Percentiles rank a stretch among this genome's conserved stretches.
Conservation (phyloP, 169 alveolate genomes). For the Plasmodium vinckei region DNA sequence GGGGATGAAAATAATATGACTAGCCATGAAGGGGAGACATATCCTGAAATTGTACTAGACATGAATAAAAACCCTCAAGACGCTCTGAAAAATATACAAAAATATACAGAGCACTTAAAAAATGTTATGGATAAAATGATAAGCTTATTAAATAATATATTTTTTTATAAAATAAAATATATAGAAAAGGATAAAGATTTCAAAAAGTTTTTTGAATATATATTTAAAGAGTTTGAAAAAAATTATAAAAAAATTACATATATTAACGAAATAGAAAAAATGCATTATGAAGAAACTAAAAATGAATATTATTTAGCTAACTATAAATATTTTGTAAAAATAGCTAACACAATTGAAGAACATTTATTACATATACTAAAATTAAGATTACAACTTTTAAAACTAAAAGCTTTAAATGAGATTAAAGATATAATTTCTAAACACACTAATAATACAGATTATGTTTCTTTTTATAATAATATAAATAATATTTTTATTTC, state of each 20-base stretch:
- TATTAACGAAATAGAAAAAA: constrained; percentile 15
- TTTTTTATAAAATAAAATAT: constrained; percentile 12
- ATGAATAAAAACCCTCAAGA: neutral
- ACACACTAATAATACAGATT: constrained; percentile 1
- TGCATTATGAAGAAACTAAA: constrained; percentile 18
- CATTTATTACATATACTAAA: constrained; percentile 21
- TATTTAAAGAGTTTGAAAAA: constrained; percentile 17
- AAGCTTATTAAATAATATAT: constrained; percentile 7
- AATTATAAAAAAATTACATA: constrained; percentile 11
- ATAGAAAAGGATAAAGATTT: constrained; percentile 30
- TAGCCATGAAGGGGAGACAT: neutral
- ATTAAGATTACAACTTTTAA: constrained; percentile 33
- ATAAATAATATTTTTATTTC: constrained; percentile 14
- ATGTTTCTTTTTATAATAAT: constrained; percentile 15
- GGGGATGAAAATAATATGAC: neutral
- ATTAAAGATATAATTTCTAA: constrained; percentile 22
- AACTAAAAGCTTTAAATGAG: constrained; percentile 36
- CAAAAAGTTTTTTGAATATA: constrained; percentile 8
- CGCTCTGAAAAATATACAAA: constrained; percentile 22
- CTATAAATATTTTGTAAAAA: constrained; percentile 29
- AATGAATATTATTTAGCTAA: constrained; percentile 26
- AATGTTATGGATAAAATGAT: constrained; percentile 14
- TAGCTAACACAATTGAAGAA: constrained; percentile 32
- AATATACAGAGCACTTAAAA: constrained; percentile 48
- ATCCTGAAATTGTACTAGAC: neutral